Base-by-base conservation (phyloP, 352 stramenopile species). In the Phytophthora podocarpi region DNA sequence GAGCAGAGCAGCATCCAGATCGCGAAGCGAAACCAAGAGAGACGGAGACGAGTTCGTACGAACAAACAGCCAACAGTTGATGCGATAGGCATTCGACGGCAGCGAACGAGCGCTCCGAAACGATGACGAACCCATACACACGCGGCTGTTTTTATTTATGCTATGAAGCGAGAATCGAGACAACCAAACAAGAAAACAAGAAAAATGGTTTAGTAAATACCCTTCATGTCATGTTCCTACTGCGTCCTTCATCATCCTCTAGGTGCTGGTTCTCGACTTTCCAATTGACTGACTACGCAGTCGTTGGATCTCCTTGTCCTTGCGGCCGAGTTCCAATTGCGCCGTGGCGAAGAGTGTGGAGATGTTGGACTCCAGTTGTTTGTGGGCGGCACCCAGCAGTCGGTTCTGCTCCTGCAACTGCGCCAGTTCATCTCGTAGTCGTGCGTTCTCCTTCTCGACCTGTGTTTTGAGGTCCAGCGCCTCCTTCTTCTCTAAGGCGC, bases 291-390 rank as follows among this genome's bases (percentile, higher is more conserved):
- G 69, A 21, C 79, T 74, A 18, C 85, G 78, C 21, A 95, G 67
- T 1, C 77, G 72, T 58, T 84, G 72, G 57, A 95, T 92, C 57
- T 92, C 79, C 27, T 80, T 85, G 49, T 91, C 82, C 60, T 95
- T 95, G 43, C 85, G 85, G 32, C 73, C 71, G 40, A 95, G 68
- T 52, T 95, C 85, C 52, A 83, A 67, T 72, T 91, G 80, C 24
- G 81, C 85, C 4, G 85, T 94, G 7, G 62, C 73, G 48, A 90
- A 95, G 13, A 95, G 73, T 46, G 67, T 78, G 15, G 83, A 92
- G 30, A 93, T 82, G 58, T 93, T 95, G 58, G 41, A 64, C 70
- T 91, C 80, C 20, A 95, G 68, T 53, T 80, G 64, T 21, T 70
- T 67, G 47, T 89, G 90, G 26, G 68, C 76, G 15, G 82, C 67